A percentile compares a stretch with the other conserved stretches of the same genome.
Evolutionary conservation across 2,329 filamentous ascomycete species (phyloP).

Genomic region (Arthrobotrys conoides): DNA sequence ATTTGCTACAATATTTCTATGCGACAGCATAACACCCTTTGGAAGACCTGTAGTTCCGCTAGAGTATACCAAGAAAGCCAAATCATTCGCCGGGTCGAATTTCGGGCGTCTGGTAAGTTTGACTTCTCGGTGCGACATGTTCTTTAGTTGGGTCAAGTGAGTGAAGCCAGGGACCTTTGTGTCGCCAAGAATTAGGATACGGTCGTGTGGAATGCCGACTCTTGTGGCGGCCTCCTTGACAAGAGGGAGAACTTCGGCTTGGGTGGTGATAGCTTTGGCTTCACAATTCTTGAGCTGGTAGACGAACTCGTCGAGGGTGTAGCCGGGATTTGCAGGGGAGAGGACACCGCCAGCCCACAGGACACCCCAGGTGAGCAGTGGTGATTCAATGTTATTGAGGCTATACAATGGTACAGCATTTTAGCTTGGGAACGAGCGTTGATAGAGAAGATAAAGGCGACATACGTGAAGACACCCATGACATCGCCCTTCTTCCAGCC

Average conservation of each 20-base stretch:
- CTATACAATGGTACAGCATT: slow-evolving; percentile 35
- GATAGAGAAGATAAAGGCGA: background rate
- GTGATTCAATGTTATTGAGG: slow-evolving; percentile 88
- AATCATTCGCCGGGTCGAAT: slow-evolving; percentile 78
- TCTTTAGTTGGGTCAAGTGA: slow-evolving; percentile 78
- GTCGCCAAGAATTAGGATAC: slow-evolving; percentile 83
- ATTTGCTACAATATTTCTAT: slow-evolving; percentile 86
- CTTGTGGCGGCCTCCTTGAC: slow-evolving; percentile 78
- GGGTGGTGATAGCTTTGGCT: slow-evolving; percentile 82
- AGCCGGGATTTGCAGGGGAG: slow-evolving; percentile 89
- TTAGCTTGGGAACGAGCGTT: background rate
- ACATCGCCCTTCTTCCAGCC: slow-evolving; percentile 88
- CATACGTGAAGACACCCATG: slow-evolving; percentile 79
- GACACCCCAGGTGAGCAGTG: slow-evolving; percentile 81
- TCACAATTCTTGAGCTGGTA: slow-evolving; percentile 85
- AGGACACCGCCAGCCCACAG: slow-evolving; percentile 86
- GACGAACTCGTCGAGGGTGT: slow-evolving; percentile 81
- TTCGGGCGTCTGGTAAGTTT: slow-evolving; percentile 73
- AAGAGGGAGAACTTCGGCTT: slow-evolving; percentile 75
- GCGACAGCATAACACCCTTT: slow-evolving; percentile 90
- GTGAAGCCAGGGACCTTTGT: slow-evolving; percentile 68
- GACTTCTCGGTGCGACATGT: slow-evolving; percentile 72
- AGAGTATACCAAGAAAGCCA: slow-evolving; percentile 88
- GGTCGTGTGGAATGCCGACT: slow-evolving; percentile 79
- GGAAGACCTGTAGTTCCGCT: slow-evolving; percentile 91